Base-by-base conservation (phyloP, 169 alveolate genomes). In the Cryptosporidium ubiquitum region DNA sequence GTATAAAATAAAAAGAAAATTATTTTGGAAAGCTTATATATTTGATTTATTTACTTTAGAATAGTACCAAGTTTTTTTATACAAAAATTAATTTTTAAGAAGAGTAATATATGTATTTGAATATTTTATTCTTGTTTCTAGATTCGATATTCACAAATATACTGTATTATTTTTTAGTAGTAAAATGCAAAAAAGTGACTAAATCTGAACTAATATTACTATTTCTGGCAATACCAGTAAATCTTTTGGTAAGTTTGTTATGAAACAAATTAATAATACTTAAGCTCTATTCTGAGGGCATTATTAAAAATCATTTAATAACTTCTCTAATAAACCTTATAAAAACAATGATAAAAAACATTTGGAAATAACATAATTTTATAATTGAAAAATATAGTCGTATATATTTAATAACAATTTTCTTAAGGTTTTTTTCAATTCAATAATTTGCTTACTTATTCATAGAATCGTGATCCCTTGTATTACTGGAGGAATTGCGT, bases 401-500 rank as follows among this genome's bases (percentile, higher is more conserved):
- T 55, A 55, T 7, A 2, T 55, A 6, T 26, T 55, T 55, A 23
- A 9, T 1, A n/a, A 26, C 4, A 55, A 26, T 26, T 0, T 55
- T 3, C 5, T 55, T 14, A 26, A 55, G 66, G 5, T 4, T 14
- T 55, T n/a, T 10, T 5, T 55, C 37, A 55, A 26, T 12, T 2
- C 39, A 39, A 33, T 35, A 5, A n/a, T 79, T 29, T 79, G 29
- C 18, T 61, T 79, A 31, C 61, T 58, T 10, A 18, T 79, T 3
- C 89, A 79, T 37, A 61, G 89, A 20, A 61, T 79, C 2, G 26
- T 64, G 12, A 52, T 79, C 26, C 58, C 68, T 5, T 39, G 94
- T 7, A 51, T 93, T 18, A 93, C 95, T 3, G 95, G 95, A 23
- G 95, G 95, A 5, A 66, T 93, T 57, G 94, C 92, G 14, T 68